Evolutionary conservation across 495 filamentous ascomycete species (phyloP).

Genomic region (Hypoxylon subgilvum): DNA sequence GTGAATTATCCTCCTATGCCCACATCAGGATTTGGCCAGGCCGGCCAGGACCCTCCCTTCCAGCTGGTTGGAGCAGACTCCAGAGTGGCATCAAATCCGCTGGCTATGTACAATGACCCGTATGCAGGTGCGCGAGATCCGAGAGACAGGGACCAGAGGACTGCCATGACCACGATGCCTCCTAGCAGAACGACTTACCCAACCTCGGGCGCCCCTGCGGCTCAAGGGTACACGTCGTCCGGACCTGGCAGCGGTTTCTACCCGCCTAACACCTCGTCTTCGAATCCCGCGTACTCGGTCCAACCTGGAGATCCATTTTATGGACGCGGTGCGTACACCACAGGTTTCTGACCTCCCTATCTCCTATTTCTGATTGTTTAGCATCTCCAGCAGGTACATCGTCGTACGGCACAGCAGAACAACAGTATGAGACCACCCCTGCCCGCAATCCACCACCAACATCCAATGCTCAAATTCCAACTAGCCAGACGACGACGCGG

Average conservation of each 20-base stretch:
- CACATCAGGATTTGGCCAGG: constrained; percentile 37
- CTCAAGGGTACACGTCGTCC: constrained; percentile 37
- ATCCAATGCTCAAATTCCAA: constrained; percentile 43
- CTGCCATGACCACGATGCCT: constrained; percentile 41
- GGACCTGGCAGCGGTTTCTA: constrained; percentile 37
- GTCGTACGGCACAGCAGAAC: constrained; percentile 44
- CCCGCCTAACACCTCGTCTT: constrained; percentile 42
- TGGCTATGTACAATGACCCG: constrained; percentile 36
- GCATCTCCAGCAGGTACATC: constrained; percentile 57
- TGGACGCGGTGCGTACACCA: constrained; percentile 59
- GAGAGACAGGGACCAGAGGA: constrained; percentile 40
- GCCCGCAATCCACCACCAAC: constrained; percentile 38
- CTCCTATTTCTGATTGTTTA: constrained; percentile 58
- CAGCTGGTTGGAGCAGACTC: constrained; percentile 41
- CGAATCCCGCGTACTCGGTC: constrained; percentile 40
- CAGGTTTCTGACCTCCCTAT: constrained; percentile 35
- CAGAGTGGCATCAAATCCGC: constrained; percentile 35
- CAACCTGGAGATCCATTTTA: constrained; percentile 56
- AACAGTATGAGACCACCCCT: constrained; percentile 45
- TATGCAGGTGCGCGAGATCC: constrained; percentile 36
- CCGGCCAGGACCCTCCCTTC: constrained; percentile 39
- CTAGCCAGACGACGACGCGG: constrained; percentile 40
- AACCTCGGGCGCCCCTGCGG: constrained; percentile 40
- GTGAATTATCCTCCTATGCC: constrained; percentile 26
- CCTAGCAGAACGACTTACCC: constrained; percentile 40